Evolutionary conservation across 306 rosid genomes (phyloP).

Genomic region (Citrullus amarus): DNA sequence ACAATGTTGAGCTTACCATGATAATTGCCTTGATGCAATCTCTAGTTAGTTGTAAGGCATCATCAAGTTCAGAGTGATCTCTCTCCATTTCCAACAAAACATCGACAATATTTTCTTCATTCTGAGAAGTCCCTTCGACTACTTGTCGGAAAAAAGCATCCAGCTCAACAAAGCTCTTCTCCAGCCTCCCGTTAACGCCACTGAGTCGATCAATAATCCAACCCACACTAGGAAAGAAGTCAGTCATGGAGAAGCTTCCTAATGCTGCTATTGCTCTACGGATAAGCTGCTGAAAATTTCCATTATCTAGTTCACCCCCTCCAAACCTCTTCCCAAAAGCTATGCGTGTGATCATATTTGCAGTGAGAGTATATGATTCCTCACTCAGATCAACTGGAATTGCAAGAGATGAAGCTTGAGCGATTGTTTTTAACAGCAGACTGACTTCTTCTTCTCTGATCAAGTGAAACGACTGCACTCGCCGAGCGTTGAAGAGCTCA

Average conservation of each 20-base stretch:
- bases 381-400: conserved; percentile 14
- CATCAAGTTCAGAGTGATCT: not conserved
- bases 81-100: not conserved
- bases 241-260: conserved; percentile 24
- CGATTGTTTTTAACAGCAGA: conserved; percentile 1
- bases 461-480: conserved; percentile 18
- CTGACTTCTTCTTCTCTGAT: conserved; percentile 25
- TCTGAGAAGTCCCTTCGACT: not conserved
- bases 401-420: not conserved
- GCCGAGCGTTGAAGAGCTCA: conserved; percentile 20
- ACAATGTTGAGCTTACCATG: conserved; percentile 10
- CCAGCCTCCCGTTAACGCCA: not conserved
- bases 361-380: not conserved
- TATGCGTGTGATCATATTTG: conserved; percentile 10
- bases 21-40: conserved; percentile 27
- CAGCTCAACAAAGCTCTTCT: not conserved
- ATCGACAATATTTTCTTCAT: not conserved
- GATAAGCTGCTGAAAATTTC: conserved; percentile 6
- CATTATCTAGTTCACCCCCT: not conserved
- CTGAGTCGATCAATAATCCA: not conserved
- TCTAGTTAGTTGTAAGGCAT: not conserved
- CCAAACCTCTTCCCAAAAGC: conserved; percentile 28
- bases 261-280: conserved; percentile 11
- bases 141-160: not conserved
- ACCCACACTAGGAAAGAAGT: not conserved